Evolutionary conservation across 2,329 filamentous ascomycete genomes (phyloP), one percentile per base, ranked within the genome.

Genomic region (Verticillium nonalfalfae): DNA sequence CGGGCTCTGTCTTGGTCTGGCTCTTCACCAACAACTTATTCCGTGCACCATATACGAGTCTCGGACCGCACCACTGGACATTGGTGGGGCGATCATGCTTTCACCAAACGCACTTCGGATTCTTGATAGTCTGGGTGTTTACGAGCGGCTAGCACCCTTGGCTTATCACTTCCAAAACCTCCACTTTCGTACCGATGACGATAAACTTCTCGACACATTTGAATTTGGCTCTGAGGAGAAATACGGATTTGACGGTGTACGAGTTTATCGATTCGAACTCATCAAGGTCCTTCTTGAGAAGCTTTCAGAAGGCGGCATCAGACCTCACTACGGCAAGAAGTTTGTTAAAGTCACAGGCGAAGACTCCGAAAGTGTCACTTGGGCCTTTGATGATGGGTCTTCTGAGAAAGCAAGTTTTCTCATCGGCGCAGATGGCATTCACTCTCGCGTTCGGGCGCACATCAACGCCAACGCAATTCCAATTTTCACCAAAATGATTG

Each of bases 401-500:
- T 72, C 67, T 0, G 72, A 66, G 1, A 69, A 66, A 0, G 79
- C 81, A 0, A 65, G 71, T 2, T 67, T 84, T 13, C 76, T 88
- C 0, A 73, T 87, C 15, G 85, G 83, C 0, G 81, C 83, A 0
- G 85, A 88, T 62, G 85, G 85, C 1, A 87, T 87, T 58, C 82
- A 87, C 67, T 86, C 83, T 0, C 74, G 72, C 0, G 81, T 87
- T 0, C 77, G 84, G 3, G 75, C 72, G 3, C 78, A 84, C 52
- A 71, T 88, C 0, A 75, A 80, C 56, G 80, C 83, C 0, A 74
- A 78, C 0, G 65, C 82, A 1, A 68, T 76, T 38, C 80, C 85
- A 1, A 74, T 71, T 1, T 87, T 84, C 66, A 80, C 78, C 1
- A 80, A 80, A 39, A 78, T 80, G 69, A 70, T 73, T 11, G 77